These are phyloP conservation scores for Escovopsis sp. DNA, from an alignment of 2,329 filamentous ascomycete species.

Conservation along the genomic window DNA sequence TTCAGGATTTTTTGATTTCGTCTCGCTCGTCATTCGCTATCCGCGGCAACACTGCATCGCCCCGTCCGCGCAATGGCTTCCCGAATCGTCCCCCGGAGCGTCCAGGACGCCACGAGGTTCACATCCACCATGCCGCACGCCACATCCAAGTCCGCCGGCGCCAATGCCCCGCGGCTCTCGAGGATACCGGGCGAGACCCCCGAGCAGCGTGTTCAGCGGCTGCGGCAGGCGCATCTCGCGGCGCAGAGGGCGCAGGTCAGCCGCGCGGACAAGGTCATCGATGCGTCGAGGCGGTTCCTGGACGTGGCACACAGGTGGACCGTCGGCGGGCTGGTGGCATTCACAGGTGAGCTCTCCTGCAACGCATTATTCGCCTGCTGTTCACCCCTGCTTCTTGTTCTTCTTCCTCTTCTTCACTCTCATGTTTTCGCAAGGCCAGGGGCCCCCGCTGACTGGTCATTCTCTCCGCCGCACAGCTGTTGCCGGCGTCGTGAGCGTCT, in stretches of 20 bases:
- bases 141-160: slow-evolving; percentile 39
- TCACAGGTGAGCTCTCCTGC: slow-evolving; percentile 33
- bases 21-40: neutral
- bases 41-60: neutral
- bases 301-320: slow-evolving; percentile 43
- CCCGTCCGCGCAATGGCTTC: slow-evolving; percentile 21
- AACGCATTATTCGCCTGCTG: too few species aligned
- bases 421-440: neutral
- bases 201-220: slow-evolving; percentile 52
- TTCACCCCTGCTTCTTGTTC: too few species aligned
- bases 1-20: neutral
- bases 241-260: slow-evolving; percentile 45
- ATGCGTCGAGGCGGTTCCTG: slow-evolving; percentile 33
- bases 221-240: slow-evolving; percentile 54
- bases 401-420: too few species aligned
- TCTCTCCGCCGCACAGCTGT: slow-evolving; percentile 25
- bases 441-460: neutral
- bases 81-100: slow-evolving; percentile 45
- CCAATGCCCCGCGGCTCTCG: slow-evolving; percentile 12
- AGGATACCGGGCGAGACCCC: slow-evolving; percentile 42
- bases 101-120: slow-evolving; percentile 66
- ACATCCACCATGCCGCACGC: slow-evolving; percentile 44
- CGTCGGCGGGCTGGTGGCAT: slow-evolving; percentile 38
- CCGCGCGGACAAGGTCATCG: slow-evolving; percentile 34
- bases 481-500: slow-evolving; percentile 40